phyloP scores from a whole-genome alignment of 257 asterid genomes.

The Linderniella brevidens region DNA sequence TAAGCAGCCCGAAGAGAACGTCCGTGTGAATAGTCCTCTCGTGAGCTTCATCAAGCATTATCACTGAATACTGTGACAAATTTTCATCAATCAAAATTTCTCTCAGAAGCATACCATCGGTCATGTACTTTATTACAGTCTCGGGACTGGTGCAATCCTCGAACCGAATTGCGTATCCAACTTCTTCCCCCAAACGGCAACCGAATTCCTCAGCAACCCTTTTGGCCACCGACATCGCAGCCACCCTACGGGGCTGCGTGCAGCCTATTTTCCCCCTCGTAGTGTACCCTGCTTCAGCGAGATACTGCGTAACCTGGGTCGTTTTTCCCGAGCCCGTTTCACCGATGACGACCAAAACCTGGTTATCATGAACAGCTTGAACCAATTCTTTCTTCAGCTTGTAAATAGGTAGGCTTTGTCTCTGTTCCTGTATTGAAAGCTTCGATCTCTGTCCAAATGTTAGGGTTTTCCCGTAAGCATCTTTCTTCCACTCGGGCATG shows the following conservation, averaged over 20 bases:
- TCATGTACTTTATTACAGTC: constrained; percentile 90
- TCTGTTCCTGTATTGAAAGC: constrained; percentile 87
- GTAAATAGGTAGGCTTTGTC: constrained; percentile 73
- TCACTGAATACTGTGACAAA: constrained; percentile 72
- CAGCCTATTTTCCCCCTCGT: constrained; percentile 85
- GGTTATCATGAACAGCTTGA: constrained; percentile 82
- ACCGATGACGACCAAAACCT: constrained; percentile 86
- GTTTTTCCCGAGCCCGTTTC: constrained; percentile 98
- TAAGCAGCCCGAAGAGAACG: constrained; percentile 68
- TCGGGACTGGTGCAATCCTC: constrained; percentile 97
- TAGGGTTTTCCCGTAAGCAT: constrained; percentile 79
- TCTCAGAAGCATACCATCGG: constrained; percentile 95
- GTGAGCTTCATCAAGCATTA: constrained; percentile 96
- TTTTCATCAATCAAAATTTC: constrained; percentile 78
- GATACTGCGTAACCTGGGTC: constrained; percentile 87
- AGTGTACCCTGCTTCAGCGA: constrained; percentile 92
- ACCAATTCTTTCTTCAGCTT: constrained; percentile 73
- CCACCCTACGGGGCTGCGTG: constrained; percentile 96
- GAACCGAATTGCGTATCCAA: constrained; percentile 84
- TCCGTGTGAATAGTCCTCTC: constrained; percentile 84
- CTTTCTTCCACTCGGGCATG: constrained; percentile 98
- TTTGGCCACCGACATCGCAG: constrained; percentile 97
- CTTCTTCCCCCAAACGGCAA: constrained; percentile 91
- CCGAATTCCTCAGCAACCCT: constrained; percentile 97
- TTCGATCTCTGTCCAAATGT: constrained; percentile 92